phyloP scores from a whole-genome alignment of 2,329 filamentous ascomycete species.

The Penicillium sp. region DNA sequence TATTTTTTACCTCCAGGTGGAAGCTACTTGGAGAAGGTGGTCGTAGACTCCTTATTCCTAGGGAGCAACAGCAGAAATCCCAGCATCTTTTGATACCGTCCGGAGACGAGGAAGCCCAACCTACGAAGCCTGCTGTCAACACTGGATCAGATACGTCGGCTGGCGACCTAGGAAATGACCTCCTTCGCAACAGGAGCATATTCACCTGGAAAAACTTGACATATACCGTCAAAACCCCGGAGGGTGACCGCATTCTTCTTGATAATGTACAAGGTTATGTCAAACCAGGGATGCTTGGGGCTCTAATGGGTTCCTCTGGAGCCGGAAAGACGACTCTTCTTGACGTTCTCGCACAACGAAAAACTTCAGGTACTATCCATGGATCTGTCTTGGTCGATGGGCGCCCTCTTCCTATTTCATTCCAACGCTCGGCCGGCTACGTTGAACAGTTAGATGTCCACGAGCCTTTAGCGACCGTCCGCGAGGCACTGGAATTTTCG shows the following conservation, averaged over 20 bases:
- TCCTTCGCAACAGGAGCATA: neutral
- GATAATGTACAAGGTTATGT: conserved; percentile 73
- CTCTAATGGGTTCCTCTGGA: conserved; percentile 75
- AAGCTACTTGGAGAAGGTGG: no score
- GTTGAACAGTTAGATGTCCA: conserved; percentile 71
- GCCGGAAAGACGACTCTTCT: conserved; percentile 76
- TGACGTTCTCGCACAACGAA: conserved; percentile 72
- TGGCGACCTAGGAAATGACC: neutral
- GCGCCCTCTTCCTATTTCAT: conserved; percentile 58
- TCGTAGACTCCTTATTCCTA: neutral
- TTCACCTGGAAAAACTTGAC: neutral
- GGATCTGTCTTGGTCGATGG: conserved; percentile 70
- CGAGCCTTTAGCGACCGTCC: conserved; percentile 64
- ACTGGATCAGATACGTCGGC: no score
- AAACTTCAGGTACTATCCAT: conserved; percentile 61
- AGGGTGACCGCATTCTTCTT: conserved; percentile 58
- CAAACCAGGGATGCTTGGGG: conserved; percentile 76
- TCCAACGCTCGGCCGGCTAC: conserved; percentile 68
- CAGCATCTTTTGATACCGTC: no score
- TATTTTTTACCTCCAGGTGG: neutral
- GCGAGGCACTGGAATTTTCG: conserved; percentile 67
- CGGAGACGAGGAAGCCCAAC: no score
- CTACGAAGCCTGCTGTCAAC: conserved; percentile 15
- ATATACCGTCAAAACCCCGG: conserved; percentile 22
- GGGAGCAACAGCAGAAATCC: neutral